Conservation (phyloP, 2,329 filamentous ascomycete species). For the Hypoxylon rubiginosum region DNA sequence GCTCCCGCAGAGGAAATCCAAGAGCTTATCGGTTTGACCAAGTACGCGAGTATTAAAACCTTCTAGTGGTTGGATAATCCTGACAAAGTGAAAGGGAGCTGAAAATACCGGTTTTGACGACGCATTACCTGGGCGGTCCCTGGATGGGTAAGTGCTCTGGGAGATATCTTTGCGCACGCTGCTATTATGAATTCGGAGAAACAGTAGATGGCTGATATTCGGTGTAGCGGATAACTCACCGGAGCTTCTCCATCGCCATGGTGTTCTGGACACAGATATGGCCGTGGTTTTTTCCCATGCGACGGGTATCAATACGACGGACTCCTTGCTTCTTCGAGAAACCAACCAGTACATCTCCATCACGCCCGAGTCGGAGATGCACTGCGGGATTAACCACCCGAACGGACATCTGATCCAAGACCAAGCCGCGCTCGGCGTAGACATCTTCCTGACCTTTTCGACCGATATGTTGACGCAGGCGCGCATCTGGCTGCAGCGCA, state of each 20-base stretch:
- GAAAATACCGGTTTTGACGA: slow-evolving; percentile 62
- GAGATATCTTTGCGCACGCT: not conserved
- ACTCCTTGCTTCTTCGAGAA: slow-evolving; percentile 59
- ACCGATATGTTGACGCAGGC: slow-evolving; percentile 66
- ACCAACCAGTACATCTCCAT: slow-evolving; percentile 68
- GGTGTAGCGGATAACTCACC: slow-evolving; percentile 55
- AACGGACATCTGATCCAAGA: slow-evolving; percentile 60
- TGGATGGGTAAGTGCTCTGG: slow-evolving; percentile 54
- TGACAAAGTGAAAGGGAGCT: slow-evolving; percentile 47
- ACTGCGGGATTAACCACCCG: slow-evolving; percentile 68
- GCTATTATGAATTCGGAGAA: not conserved
- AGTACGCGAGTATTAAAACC: slow-evolving; percentile 40
- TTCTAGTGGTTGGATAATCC: not conserved
- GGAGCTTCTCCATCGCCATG: slow-evolving; percentile 53
- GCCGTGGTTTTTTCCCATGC: slow-evolving; percentile 68
- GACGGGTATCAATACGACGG: slow-evolving; percentile 57
- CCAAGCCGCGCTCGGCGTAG: slow-evolving; percentile 66
- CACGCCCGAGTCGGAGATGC: slow-evolving; percentile 71
- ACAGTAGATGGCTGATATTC: not conserved
- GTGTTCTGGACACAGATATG: slow-evolving; percentile 58
- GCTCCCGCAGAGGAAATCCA: slow-evolving; percentile 48
- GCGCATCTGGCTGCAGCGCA: slow-evolving; percentile 66
- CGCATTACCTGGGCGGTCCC: slow-evolving; percentile 57
- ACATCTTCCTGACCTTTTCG: slow-evolving; percentile 67
- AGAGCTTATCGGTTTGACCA: slow-evolving; percentile 52